Base-by-base conservation (phyloP, 106 monocot genomes). In the Phalaenopsis equestris region DNA sequence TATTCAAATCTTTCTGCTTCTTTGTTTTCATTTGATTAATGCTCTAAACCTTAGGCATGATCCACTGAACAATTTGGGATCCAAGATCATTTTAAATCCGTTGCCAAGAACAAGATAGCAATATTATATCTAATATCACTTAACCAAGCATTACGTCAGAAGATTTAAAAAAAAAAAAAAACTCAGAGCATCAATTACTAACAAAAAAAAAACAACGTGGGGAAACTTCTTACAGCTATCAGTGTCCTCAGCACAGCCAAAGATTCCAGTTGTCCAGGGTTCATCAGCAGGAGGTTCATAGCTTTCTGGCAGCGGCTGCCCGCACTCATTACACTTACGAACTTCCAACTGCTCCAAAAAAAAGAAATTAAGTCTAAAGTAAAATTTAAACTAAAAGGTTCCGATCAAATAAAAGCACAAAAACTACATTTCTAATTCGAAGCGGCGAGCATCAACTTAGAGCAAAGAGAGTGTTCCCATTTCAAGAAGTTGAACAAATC, bases 251-350 rank as follows among this genome's bases (percentile, higher is more conserved):
- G 86, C 76, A 77, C 94, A 94, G 1, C 88, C 89, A 81, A 76
- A 94, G 46, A 94, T 94, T 15, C 94, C 94, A n/a, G 90, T 88
- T 3, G 88, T 90, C 94, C 94, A 94, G 10, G 89, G 88, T 79
- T 94, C 94, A 83, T 94, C 84, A 8, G 91, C 84, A 5, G 94
- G 94, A 1, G 91, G 94, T 72, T 76, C 73, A 56, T 91, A 94
- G 86, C 89, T 94, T 36, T 94, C 91, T 4, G 94, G 94, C 56
- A 94, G 89, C 3, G 89, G 80, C 73, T 94, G 94, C 55, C 94
- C 94, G 75, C 94, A 94, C 82, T 94, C 94, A 10, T 48, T 77
- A 67, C 91, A 94, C 77, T 79, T 86, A 11, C 81, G 89, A 74
- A 89, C 88, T 58, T 85, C 91, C 91, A 91, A 82, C 94, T 94